Evolutionary conservation across 1,139 yeast genomes (phyloP), one percentile per base, ranked within the genome.

Genomic region (Candida glucosophila): DNA sequence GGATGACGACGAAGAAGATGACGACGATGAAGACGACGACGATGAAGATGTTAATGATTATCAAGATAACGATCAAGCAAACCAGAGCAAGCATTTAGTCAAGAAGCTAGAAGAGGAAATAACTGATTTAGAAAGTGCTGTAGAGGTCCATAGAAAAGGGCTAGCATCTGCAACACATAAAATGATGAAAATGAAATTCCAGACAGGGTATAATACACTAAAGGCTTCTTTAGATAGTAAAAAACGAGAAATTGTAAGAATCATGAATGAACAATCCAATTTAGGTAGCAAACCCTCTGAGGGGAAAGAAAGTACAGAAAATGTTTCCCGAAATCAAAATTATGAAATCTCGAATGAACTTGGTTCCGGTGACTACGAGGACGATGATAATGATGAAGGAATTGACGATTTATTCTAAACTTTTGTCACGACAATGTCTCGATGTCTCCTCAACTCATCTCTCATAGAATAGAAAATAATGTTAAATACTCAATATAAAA

Each of bases 61-160:
- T 2, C 49, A 43, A 5, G 51, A 37, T 11, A 64, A 53, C 20
- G 62, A 44, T 10, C 55, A 47, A 6, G 34, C 43, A 8, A 50
- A 50, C 33, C 44, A 48, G 4, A 60, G 64, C 11, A 55, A 71
- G 31, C 86, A 81, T 36, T 93, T 82, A 40, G 72, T 72, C 39
- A 86, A 80, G 44, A 67, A 86, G 40, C 59, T 90, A 32, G 74
- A 74, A 35, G 97, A 88, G 49, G 97, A 88, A 48, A 77, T 92
- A 28, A 58, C 68, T 9, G 98, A 92, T 44, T 63, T 92, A 35
- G 88, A 82, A 43, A 58, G 72, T 22, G 88, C 90, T 0, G 81
- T 92, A 29, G 75, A 70, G 28, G 77, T 77, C 41, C 90, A 88
- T 44, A 74, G 73, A 45, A 67, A 67, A 28, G 90, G 83, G 40